A percentile compares a stretch with the other conserved stretches of the same genome.
phyloP scores from a whole-genome alignment of 2,329 filamentous ascomycete genomes.

The Penicillium sp. region DNA sequence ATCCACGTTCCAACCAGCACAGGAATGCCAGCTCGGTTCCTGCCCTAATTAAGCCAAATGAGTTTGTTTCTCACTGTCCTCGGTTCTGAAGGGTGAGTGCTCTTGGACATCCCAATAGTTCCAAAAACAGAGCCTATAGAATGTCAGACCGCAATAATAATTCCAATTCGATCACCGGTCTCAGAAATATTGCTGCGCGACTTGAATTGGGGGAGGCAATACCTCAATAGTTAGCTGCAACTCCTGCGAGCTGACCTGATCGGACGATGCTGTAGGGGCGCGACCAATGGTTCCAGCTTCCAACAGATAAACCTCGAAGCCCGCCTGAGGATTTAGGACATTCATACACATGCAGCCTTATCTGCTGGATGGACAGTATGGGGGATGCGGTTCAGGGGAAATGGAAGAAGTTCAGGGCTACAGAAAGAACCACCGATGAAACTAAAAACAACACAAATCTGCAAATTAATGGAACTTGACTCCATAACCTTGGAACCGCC shows the following conservation, averaged over 20 bases:
- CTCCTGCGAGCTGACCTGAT: not conserved
- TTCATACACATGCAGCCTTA: not conserved
- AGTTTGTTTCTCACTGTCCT: not conserved
- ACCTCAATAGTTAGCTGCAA: conserved; percentile 6
- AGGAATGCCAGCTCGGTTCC: not conserved
- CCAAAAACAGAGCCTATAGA: not conserved
- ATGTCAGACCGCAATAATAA: not conserved
- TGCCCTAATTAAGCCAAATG: not conserved
- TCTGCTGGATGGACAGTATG: not conserved
- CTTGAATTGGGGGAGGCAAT: not conserved
- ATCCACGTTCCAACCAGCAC: not conserved
- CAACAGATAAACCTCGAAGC: too few species aligned
- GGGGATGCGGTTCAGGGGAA: not conserved
- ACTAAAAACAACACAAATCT: too few species aligned
- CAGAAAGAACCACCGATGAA: not conserved
- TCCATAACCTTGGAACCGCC: not conserved
- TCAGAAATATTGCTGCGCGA: not conserved
- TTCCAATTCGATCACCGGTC: not conserved
- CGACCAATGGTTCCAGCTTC: too few species aligned
- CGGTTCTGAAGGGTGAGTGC: not conserved
- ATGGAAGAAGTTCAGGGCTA: not conserved
- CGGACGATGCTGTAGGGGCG: not conserved
- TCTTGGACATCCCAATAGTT: too few species aligned
- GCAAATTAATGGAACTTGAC: not conserved
- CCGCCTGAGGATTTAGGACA: not conserved